Percentiles rank a stretch among this genome's conserved stretches.
phyloP scores from a whole-genome alignment of 2,329 filamentous ascomycete genomes.

The Alternaria brassicicola region DNA sequence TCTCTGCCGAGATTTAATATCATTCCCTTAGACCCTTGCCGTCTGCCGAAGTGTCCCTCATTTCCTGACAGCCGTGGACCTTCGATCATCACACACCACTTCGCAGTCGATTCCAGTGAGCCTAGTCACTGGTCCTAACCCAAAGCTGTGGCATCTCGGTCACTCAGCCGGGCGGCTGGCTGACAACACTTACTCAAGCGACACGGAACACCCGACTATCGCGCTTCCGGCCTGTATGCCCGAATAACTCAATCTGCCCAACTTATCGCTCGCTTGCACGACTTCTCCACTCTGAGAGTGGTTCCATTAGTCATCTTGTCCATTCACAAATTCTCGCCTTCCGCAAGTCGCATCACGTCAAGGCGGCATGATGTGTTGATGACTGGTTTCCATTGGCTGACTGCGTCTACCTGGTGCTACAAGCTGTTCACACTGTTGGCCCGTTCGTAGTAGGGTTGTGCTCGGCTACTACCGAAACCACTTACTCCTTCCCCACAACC shows the following conservation, averaged over 20 bases:
- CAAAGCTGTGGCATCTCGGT: slow-evolving; percentile 19
- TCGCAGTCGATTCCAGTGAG: slow-evolving; percentile 11
- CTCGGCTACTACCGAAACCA: slow-evolving; percentile 46
- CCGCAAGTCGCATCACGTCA: slow-evolving; percentile 21
- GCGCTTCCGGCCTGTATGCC: slow-evolving; percentile 30
- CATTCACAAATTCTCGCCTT: slow-evolving; percentile 9
- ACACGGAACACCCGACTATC: slow-evolving; percentile 34
- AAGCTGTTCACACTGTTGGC: slow-evolving; percentile 34
- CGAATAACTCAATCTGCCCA: slow-evolving; percentile 26
- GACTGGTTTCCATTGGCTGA: slow-evolving; percentile 33
- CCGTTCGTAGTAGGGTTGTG: slow-evolving; percentile 31
- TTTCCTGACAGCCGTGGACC: slow-evolving; percentile 26
- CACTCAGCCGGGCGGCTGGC: slow-evolving; percentile 22
- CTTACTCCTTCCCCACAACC: slow-evolving; percentile 35
- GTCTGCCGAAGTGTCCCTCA: slow-evolving; percentile 23
- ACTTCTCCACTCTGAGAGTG: slow-evolving; percentile 36
- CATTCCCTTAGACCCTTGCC: slow-evolving; percentile 25
- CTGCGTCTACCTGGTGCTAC: slow-evolving; percentile 15
- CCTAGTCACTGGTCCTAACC: slow-evolving; percentile 12
- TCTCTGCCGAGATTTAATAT: slow-evolving; percentile 23
- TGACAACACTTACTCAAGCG: slow-evolving; percentile 31
- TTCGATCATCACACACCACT: slow-evolving; percentile 22
- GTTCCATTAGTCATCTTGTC: slow-evolving; percentile 29
- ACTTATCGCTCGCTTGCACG: slow-evolving; percentile 32
- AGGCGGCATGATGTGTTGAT: slow-evolving; percentile 35